These are phyloP conservation scores for Solanum pennellii DNA, from an alignment of 257 asterid genomes.

Conservation along the genomic window DNA sequence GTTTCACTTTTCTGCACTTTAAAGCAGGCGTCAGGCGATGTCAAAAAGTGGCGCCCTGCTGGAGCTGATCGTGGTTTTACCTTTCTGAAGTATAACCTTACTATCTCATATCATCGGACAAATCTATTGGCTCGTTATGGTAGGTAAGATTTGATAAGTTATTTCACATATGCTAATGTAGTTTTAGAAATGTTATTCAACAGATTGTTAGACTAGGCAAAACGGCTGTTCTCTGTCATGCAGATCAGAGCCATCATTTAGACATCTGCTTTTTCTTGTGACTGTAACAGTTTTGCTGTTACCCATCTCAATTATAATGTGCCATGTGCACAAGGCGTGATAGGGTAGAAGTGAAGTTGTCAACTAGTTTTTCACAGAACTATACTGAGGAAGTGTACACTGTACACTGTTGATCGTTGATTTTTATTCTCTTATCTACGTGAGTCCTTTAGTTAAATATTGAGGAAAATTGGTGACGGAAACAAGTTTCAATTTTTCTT, in stretches of 20 bases:
- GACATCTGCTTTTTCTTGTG: not conserved
- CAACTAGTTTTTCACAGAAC: not conserved
- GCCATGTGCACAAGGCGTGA: not conserved
- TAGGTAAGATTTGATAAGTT: conserved; percentile 55
- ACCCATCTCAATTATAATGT: not conserved
- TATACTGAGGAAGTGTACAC: not conserved
- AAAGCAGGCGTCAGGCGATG: conserved; percentile 45
- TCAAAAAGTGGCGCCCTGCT: conserved; percentile 93
- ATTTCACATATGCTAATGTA: not conserved
- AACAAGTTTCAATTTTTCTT: not conserved
- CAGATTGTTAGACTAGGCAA: not conserved
- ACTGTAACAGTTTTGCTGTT: not conserved
- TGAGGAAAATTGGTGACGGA: not conserved
- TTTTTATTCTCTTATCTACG: not conserved
- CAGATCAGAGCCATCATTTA: not conserved
- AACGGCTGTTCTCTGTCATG: not conserved
- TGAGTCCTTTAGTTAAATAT: not conserved
- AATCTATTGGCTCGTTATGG: conserved; percentile 93
- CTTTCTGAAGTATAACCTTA: conserved; percentile 70
- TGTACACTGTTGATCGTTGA: not conserved
- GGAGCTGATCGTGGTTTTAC: conserved; percentile 97
- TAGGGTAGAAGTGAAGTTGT: not conserved
- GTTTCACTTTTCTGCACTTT: conserved; percentile 80
- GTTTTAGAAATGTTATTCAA: not conserved
- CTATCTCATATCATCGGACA: conserved; percentile 88